Percentiles rank a stretch among this genome's conserved stretches.
Conservation (phyloP, 2,329 filamentous ascomycete species). For the Neonectria neomacrospora region DNA sequence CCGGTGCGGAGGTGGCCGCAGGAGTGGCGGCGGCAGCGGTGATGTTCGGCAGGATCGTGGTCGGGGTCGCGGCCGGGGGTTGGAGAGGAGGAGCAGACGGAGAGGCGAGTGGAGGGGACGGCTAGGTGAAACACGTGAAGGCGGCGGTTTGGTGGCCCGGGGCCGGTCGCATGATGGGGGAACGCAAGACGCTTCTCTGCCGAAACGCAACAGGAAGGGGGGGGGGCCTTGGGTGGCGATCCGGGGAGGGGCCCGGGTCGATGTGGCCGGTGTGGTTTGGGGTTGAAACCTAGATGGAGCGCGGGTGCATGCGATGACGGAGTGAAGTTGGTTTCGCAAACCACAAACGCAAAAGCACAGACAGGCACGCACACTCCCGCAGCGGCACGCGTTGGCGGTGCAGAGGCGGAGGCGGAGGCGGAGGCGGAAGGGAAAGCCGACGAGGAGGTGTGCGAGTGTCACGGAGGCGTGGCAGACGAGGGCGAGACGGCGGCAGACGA, state of each 20-base stretch:
- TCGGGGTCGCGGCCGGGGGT: constrained; percentile 27
- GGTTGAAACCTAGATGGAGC: constrained; percentile 36
- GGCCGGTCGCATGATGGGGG: constrained; percentile 55
- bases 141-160: constrained; percentile 50
- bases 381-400: not conserved
- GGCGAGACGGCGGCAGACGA: not conserved
- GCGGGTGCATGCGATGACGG: constrained; percentile 25
- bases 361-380: constrained; percentile 4
- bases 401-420: constrained; percentile 2
- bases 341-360: constrained; percentile 5
- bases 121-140: constrained; percentile 28
- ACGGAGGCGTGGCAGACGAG: not conserved
- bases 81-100: constrained; percentile 19
- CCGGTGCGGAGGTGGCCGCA: constrained; percentile 37
- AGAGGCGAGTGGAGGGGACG: constrained; percentile 4
- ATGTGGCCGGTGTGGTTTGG: constrained; percentile 30
- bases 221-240: constrained; percentile 12
- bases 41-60: constrained; percentile 36
- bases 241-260: constrained; percentile 30
- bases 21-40: constrained; percentile 33
- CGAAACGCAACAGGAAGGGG: constrained; percentile 19
- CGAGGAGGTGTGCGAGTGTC: not conserved
- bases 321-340: constrained; percentile 26
- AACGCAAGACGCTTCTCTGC: constrained; percentile 11
- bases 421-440: not conserved